Percentiles rank a stretch among this genome's conserved stretches.
Conservation (phyloP, 345 rosid species). For the Gossypium longicalyx region DNA sequence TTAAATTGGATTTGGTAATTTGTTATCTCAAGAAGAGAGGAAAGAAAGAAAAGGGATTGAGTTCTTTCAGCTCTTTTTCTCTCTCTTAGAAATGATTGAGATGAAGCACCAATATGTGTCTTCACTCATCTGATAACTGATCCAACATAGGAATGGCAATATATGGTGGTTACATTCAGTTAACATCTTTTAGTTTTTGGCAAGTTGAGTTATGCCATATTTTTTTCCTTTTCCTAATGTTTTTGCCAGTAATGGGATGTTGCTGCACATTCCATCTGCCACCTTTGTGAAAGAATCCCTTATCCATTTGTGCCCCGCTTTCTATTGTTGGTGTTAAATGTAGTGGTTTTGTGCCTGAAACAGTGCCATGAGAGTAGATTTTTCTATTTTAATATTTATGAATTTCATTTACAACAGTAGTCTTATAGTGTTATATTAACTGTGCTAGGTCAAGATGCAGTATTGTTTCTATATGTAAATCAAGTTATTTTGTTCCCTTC, state of each 20-base stretch:
- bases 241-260: background rate
- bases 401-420: background rate
- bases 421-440: background rate
- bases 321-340: slow-evolving; percentile 2
- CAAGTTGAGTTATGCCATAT: background rate
- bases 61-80: background rate
- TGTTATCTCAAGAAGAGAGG: background rate
- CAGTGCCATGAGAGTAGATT: background rate
- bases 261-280: background rate
- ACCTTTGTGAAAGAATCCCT: background rate
- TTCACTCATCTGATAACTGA: background rate
- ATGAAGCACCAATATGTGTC: background rate
- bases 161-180: background rate
- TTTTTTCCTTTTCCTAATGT: background rate
- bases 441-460: background rate
- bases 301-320: background rate
- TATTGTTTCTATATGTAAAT: background rate
- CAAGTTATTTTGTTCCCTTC: slow-evolving; percentile 10
- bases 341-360: background rate
- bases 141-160: background rate
- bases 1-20: background rate
- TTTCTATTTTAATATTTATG: background rate
- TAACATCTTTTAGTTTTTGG: background rate
- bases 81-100: too few relatives aligned
- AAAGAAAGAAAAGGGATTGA: background rate